Evolutionary conservation across 345 rosid genomes (phyloP), one percentile per base, ranked within the genome.

Genomic region (Excoecaria cochinchinensis): DNA sequence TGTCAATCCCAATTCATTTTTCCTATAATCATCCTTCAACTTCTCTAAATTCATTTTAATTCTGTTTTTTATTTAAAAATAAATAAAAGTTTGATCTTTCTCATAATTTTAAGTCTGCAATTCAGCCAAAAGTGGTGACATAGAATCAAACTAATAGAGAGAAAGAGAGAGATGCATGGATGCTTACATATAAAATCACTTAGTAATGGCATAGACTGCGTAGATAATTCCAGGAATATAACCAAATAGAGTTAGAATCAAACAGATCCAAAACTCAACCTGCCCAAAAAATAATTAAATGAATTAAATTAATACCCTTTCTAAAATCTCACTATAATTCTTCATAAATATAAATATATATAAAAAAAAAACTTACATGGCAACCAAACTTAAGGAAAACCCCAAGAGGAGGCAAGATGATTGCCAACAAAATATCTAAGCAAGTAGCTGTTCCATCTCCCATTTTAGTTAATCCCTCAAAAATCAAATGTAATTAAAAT

Each of bases 201-300:
- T 89, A 84, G 94, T 91, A 79, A 92, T 81, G 77, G 80, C 82
- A 81, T 88, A 93, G 77, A 91, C 17, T 3, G 97, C 97, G 52
- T 91, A 93, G 3, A 91, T 79, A 76, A 91, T 93, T 46, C 98
- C 98, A 74, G 98, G 98, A 60, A 91, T 24, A 73, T 87, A 93
- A 0, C 98, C 95, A 0, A 91, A 62, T 8, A 93, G 8, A 15
- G 95, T 91, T 48, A 93, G 81, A 3, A 90, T 8, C 83, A 93
- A 82, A 83, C 97, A 93, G 86, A 93, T 93, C 98, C 98, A 93
- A 72, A 93, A 91, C 86, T 91, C 93, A 48, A 53, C 84, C 97
- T 93, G 78, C 66, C 63, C 8, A 55, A 58, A 21, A 24, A 31
- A 75, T 31, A 31, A 31, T 31, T 31, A 31, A 31, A 31, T 2